Conservation (phyloP, 2,329 filamentous ascomycete species). For the Tolypocladium amazonense region DNA sequence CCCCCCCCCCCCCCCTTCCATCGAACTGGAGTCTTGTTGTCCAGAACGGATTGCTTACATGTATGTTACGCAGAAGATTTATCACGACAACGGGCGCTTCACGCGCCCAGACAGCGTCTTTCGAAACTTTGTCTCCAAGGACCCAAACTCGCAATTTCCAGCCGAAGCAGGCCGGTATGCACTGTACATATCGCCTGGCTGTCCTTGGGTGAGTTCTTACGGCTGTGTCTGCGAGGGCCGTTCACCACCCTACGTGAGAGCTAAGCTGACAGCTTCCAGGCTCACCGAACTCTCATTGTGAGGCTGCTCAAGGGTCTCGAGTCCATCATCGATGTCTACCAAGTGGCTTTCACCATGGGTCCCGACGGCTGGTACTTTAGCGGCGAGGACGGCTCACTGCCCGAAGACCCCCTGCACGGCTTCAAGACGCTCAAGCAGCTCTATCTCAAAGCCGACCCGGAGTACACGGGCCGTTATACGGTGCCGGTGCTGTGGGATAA, state of each 20-base stretch:
- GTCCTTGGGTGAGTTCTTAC: conserved; percentile 45
- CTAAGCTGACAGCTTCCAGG: conserved; percentile 23
- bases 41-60: not conserved
- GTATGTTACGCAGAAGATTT: not conserved
- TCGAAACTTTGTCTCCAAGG: conserved; percentile 42
- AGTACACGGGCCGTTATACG: conserved; percentile 61
- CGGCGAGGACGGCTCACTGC: conserved; percentile 34
- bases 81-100: conserved; percentile 37
- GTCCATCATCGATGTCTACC: conserved; percentile 55
- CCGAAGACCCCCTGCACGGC: conserved; percentile 51
- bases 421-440: conserved; percentile 59
- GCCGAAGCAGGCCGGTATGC: conserved; percentile 50
- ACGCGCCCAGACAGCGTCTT: conserved; percentile 42
- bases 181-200: conserved; percentile 49
- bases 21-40: not conserved
- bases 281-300: conserved; percentile 64
- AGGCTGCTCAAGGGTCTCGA: conserved; percentile 65
- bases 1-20: not conserved
- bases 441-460: conserved; percentile 57
- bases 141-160: conserved; percentile 40
- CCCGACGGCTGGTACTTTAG: conserved; percentile 44
- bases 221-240: not conserved
- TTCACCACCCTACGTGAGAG: too few species aligned
- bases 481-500: conserved; percentile 66
- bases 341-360: conserved; percentile 56